phyloP scores from a whole-genome alignment of 2,329 filamentous ascomycete genomes.

The Hypoxylon sp. region DNA sequence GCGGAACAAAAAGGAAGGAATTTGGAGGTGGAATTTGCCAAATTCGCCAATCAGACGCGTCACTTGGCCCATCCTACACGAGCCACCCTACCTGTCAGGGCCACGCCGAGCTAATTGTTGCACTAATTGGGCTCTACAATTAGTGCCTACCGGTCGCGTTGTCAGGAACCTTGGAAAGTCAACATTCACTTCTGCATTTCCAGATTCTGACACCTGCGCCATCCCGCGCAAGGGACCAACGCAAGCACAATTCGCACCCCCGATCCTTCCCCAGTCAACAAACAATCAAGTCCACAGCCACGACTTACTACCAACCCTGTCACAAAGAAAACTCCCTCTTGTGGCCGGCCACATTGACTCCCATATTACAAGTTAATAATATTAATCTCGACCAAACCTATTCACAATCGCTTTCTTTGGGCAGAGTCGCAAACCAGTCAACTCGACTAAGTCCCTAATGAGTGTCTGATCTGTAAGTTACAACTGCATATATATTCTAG shows the following conservation, averaged over 20 bases:
- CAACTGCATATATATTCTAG: neutral
- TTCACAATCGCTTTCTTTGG: slow-evolving; percentile 13
- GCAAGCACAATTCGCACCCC: slow-evolving; percentile 15
- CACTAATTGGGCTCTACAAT: slow-evolving; percentile 32
- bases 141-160: slow-evolving; percentile 32
- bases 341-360: slow-evolving; percentile 52
- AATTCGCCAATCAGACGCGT: slow-evolving; percentile 42
- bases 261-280: slow-evolving; percentile 35
- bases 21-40: slow-evolving; percentile 32
- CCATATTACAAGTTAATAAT: slow-evolving; percentile 42
- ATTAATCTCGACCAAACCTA: slow-evolving; percentile 39
- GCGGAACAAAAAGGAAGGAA: slow-evolving; percentile 10
- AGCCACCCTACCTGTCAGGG: slow-evolving; percentile 29
- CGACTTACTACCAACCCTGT: slow-evolving; percentile 33
- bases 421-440: slow-evolving; percentile 7
- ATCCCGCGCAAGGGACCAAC: slow-evolving; percentile 26
- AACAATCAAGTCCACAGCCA: slow-evolving; percentile 29
- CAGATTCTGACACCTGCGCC: slow-evolving; percentile 37
- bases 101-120: slow-evolving; percentile 31
- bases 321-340: slow-evolving; percentile 42
- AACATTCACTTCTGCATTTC: slow-evolving; percentile 36
- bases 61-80: slow-evolving; percentile 21
- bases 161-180: slow-evolving; percentile 37
- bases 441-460: slow-evolving; percentile 31
- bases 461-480: slow-evolving; percentile 42